Conservation (phyloP, 2,329 filamentous ascomycete species). For the Magnaporthiopsis incrustans region DNA sequence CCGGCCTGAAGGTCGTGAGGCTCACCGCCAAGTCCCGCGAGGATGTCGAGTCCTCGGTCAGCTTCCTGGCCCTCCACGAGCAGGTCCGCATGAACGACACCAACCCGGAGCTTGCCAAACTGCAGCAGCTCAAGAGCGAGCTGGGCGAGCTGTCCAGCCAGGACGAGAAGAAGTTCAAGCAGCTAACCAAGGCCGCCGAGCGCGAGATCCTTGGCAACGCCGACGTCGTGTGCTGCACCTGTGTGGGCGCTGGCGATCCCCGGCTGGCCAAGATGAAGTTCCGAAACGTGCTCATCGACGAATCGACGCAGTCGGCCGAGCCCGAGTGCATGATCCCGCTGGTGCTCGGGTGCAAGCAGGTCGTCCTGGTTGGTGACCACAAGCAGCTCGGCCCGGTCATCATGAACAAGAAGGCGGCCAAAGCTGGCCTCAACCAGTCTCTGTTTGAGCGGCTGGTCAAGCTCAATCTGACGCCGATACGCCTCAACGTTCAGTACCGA, state of each 20-base stretch:
- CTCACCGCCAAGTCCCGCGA: conserved; percentile 98
- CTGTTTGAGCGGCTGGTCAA: conserved; percentile 94
- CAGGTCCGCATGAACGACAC: conserved; percentile 97
- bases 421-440: conserved; percentile 96
- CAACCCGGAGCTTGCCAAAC: conserved; percentile 85
- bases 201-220: conserved; percentile 91
- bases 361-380: conserved; percentile 96
- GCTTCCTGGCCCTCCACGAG: conserved; percentile 89
- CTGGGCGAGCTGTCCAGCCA: conserved; percentile 86
- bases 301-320: conserved; percentile 96
- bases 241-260: conserved; percentile 92
- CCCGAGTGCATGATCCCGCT: conserved; percentile 98
- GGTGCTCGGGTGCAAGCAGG: conserved; percentile 95
- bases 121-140: conserved; percentile 87
- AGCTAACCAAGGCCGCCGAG: conserved; percentile 86
- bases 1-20: conserved; percentile 91
- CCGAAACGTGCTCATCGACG: conserved; percentile 93
- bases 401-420: conserved; percentile 99
- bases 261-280: conserved; percentile 97
- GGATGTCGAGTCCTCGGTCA: conserved; percentile 97
- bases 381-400: conserved; percentile 97
- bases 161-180: conserved; percentile 98
- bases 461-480: conserved; percentile 82
- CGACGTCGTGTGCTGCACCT: conserved; percentile 98
- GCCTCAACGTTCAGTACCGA: conserved; percentile 93